phyloP scores from a whole-genome alignment of 176 grass and related monocot species.

The Carex pumila region DNA sequence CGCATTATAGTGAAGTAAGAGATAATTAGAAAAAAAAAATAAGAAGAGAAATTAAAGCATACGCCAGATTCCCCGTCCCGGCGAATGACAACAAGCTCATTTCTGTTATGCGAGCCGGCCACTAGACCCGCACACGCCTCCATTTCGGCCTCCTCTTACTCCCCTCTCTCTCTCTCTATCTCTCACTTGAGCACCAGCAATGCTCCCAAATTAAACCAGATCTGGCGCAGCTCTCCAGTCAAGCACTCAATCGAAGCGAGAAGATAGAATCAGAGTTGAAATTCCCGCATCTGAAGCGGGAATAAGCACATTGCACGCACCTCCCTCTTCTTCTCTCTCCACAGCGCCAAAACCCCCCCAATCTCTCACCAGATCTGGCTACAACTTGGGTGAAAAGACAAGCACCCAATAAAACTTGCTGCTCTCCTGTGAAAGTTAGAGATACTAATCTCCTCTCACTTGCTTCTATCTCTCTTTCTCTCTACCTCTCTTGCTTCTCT shows the following conservation, averaged over 20 bases:
- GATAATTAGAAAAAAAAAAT: background rate
- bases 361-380: no score
- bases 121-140: constrained; percentile 88
- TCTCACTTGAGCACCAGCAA: no score
- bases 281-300: constrained; percentile 2
- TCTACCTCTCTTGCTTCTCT: no score
- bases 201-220: background rate
- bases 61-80: constrained; percentile 83
- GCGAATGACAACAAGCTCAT: constrained; percentile 97
- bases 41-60: background rate
- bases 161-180: no score
- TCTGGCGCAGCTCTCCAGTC: background rate
- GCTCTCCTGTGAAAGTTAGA: no score
- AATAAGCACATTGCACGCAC: background rate
- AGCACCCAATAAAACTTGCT: no score
- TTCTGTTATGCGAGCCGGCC: constrained; percentile 82
- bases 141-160: constrained; percentile 26
- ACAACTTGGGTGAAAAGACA: no score
- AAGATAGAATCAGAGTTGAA: background rate
- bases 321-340: constrained; percentile 19
- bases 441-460: background rate
- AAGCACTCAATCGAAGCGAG: background rate
- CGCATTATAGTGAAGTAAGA: background rate
- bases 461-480: background rate
- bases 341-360: no score